Evolutionary conservation across 352 stramenopile genomes (phyloP).

Genomic region (Globisporangium nunn): DNA sequence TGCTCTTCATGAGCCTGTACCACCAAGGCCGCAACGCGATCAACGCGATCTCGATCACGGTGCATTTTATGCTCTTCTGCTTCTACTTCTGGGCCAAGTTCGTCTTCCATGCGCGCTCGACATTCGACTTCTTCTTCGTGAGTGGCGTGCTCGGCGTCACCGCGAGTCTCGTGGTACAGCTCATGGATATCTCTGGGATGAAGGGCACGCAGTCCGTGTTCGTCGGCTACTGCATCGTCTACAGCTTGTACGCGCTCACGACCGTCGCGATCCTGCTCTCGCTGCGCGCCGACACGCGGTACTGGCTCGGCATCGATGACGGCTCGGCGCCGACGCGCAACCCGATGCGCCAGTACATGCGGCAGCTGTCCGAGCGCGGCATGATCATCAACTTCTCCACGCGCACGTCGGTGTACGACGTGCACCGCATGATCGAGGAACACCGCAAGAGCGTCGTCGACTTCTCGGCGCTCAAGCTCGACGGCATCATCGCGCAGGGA

Average conservation of each 20-base stretch:
- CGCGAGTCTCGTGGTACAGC: constrained; percentile 40
- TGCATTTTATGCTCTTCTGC: constrained; percentile 44
- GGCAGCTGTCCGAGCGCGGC: constrained; percentile 65
- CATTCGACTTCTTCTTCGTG: constrained; percentile 83
- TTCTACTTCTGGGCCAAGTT: constrained; percentile 85
- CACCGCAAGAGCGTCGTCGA: constrained; percentile 79
- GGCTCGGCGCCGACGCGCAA: constrained; percentile 31
- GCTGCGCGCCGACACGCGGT: constrained; percentile 72
- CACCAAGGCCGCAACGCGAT: constrained; percentile 38
- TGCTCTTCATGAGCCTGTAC: constrained; percentile 55
- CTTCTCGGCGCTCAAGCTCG: constrained; percentile 59
- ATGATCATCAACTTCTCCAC: constrained; percentile 88
- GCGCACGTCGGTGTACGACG: constrained; percentile 82
- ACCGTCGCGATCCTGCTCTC: constrained; percentile 68
- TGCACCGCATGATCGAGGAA: constrained; percentile 86
- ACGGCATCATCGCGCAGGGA: constrained; percentile 74
- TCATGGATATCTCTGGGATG: constrained; percentile 31
- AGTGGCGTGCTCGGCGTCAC: constrained; percentile 38
- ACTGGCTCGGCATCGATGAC: constrained; percentile 82
- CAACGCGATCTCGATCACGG: constrained; percentile 40
- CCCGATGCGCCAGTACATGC: constrained; percentile 69
- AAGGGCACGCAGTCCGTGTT: constrained; percentile 21
- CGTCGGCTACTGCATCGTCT: constrained; percentile 41
- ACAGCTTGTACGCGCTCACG: constrained; percentile 48
- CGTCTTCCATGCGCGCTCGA: constrained; percentile 59